phyloP scores from a whole-genome alignment of 495 filamentous ascomycete genomes.

The Copromyces sp. region DNA sequence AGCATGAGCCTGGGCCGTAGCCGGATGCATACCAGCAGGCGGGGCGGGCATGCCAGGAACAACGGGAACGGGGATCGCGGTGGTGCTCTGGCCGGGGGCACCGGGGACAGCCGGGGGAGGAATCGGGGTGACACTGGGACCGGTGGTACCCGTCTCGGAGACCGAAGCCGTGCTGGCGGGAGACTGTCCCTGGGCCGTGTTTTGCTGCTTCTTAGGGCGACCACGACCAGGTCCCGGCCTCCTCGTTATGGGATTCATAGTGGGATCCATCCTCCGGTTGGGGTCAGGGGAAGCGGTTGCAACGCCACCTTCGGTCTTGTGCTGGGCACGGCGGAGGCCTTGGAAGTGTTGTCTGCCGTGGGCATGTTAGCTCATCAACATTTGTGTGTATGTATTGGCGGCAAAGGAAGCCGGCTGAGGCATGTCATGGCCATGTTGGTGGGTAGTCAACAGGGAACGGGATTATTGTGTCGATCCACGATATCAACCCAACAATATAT shows the following conservation, averaged over 20 bases:
- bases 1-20: not conserved
- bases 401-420: not conserved
- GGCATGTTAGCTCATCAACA: slow-evolving; percentile 10
- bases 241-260: slow-evolving; percentile 38
- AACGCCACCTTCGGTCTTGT: slow-evolving; percentile 29
- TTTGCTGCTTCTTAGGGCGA: slow-evolving; percentile 31
- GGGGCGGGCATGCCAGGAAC: slow-evolving; percentile 1
- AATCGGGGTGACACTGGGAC: not conserved
- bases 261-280: slow-evolving; percentile 31
- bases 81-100: slow-evolving; percentile 1
- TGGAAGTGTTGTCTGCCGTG: slow-evolving; percentile 40
- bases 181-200: slow-evolving; percentile 5
- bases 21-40: not conserved
- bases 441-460: not conserved
- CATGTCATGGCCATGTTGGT: not conserved
- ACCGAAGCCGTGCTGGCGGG: slow-evolving; percentile 1
- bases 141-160: not conserved
- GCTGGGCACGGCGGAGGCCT: slow-evolving; percentile 36
- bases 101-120: not conserved
- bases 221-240: slow-evolving; percentile 40
- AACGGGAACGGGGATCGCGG: not conserved
- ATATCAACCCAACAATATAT: not conserved
- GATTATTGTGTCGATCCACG: not conserved
- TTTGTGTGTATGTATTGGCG: not conserved
- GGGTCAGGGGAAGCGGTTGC: slow-evolving; percentile 4